phyloP scores from a whole-genome alignment of 176 grass and related monocot species.

The Oryza longistaminata region DNA sequence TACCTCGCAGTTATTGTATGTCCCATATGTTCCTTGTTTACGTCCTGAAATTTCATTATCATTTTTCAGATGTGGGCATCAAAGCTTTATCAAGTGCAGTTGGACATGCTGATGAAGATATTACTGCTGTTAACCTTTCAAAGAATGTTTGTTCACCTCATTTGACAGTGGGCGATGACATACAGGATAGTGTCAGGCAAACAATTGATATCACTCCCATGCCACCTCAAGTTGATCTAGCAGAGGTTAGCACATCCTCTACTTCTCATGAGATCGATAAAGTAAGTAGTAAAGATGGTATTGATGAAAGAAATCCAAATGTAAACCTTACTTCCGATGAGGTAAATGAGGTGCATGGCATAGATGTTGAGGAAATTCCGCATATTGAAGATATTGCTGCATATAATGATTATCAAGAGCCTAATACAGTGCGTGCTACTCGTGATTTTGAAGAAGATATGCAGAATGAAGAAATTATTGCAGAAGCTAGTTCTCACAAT shows the following conservation, averaged over 20 bases:
- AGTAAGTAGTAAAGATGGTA: background rate
- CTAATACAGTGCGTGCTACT: background rate
- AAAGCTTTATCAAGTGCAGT: conserved; percentile 7
- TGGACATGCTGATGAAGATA: background rate
- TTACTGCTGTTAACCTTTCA: background rate
- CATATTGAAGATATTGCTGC: conserved; percentile 3
- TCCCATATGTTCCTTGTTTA: background rate
- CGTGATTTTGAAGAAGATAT: conserved; percentile 15
- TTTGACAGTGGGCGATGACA: background rate
- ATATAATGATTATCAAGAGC: conserved; percentile 11
- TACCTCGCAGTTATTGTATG: background rate
- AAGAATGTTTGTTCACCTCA: conserved; percentile 2
- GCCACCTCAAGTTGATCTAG: conserved; percentile 25
- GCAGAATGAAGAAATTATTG: background rate
- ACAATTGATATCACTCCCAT: background rate
- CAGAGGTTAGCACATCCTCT: conserved; percentile 11
- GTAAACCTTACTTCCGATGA: background rate
- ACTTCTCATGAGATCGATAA: conserved; percentile 13
- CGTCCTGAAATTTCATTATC: conserved; percentile 15
- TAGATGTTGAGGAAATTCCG: conserved; percentile 27
- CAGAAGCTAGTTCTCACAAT: conserved; percentile 16
- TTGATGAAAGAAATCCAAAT: conserved; percentile 3
- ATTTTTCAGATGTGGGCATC: conserved; percentile 30
- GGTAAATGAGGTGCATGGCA: background rate
- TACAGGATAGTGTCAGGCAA: conserved; percentile 15